phyloP scores from a whole-genome alignment of 345 rosid genomes.

The Melaleuca quinquenervia region DNA sequence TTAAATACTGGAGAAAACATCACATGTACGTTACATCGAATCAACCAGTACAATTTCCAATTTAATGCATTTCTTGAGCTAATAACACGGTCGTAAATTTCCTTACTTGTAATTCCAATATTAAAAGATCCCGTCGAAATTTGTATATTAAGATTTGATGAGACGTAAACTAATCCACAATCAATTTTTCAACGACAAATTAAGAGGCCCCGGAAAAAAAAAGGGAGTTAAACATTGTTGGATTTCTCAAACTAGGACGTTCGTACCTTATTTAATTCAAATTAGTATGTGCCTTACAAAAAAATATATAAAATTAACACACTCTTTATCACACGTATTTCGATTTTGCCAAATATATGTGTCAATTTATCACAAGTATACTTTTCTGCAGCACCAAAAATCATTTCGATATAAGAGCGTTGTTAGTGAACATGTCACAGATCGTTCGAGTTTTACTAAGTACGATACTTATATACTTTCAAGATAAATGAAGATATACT shows the following conservation, averaged over 20 bases:
- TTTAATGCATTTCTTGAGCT: neutral
- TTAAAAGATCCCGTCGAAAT: neutral
- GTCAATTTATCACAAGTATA: too few relatives aligned
- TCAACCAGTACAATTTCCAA: neutral
- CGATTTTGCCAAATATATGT: too few relatives aligned
- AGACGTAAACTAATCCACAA: neutral
- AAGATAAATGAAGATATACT: too few relatives aligned
- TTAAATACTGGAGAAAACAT: neutral
- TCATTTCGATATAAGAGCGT: neutral
- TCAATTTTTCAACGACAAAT: neutral
- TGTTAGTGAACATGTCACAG: too few relatives aligned
- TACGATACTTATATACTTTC: neutral
- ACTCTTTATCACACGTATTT: too few relatives aligned
- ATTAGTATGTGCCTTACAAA: too few relatives aligned
- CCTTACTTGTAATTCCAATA: neutral
- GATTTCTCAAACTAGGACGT: neutral
- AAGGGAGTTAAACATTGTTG: neutral
- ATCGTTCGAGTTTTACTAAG: neutral
- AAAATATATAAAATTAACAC: too few relatives aligned
- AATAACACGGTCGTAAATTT: neutral
- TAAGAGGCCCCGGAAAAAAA: neutral
- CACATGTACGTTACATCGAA: too few relatives aligned
- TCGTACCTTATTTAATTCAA: neutral
- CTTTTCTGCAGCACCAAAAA: too few relatives aligned
- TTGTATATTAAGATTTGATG: neutral